A percentile compares a stretch with the other conserved stretches of the same genome.
Evolutionary conservation across 257 asterid genomes (phyloP).

Genomic region (Solanum neorickii): DNA sequence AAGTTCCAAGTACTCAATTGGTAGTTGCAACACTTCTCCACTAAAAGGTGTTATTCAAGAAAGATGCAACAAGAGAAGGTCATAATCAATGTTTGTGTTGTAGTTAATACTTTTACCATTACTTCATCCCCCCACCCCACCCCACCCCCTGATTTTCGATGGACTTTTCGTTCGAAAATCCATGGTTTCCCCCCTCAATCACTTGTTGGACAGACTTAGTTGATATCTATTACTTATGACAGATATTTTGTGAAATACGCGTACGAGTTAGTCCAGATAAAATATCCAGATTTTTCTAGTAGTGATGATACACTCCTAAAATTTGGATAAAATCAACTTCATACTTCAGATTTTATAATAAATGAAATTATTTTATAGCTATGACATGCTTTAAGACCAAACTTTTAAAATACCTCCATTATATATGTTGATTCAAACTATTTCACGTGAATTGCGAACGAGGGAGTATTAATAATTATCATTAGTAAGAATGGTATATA

Average conservation of each 20-base stretch:
- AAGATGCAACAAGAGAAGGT: conserved; percentile 55
- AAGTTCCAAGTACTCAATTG: not conserved
- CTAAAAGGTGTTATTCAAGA: conserved; percentile 23
- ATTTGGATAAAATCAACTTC: not conserved
- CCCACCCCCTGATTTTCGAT: not conserved
- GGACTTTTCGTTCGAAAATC: not conserved
- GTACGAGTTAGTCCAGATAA: not conserved
- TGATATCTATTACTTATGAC: not conserved
- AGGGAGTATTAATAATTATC: no score
- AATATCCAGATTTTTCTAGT: not conserved
- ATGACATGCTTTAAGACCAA: not conserved
- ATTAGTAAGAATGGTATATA: no score
- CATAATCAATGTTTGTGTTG: not conserved
- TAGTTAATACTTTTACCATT: not conserved
- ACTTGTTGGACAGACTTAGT: not conserved
- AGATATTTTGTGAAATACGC: not conserved
- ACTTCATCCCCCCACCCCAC: no score
- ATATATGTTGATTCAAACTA: not conserved
- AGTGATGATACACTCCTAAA: not conserved
- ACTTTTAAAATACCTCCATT: not conserved
- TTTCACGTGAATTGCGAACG: not conserved
- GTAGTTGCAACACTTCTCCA: not conserved
- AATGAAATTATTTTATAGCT: not conserved
- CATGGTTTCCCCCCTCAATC: not conserved
- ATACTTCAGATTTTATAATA: not conserved